Conservation (phyloP, 208 protist genomes). For the Acanthamoeba lenticulata region DNA sequence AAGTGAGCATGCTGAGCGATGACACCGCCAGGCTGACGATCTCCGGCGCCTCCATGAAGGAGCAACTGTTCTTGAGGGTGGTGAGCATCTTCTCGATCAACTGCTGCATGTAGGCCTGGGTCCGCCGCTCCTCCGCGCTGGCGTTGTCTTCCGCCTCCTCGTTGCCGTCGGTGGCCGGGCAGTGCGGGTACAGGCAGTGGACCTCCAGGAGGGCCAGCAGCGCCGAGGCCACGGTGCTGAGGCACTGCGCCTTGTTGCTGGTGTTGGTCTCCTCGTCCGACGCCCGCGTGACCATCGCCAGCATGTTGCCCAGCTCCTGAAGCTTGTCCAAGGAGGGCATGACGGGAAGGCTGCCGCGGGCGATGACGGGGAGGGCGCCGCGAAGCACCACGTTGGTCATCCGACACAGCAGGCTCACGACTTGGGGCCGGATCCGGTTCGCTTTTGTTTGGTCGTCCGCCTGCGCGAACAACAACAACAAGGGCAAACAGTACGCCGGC, state of each 20-base stretch:
- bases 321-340: neutral
- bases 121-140: neutral
- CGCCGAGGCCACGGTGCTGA: neutral
- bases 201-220: neutral
- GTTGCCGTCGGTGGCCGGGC: neutral
- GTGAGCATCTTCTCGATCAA: conserved; percentile 3
- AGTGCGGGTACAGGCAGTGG: neutral
- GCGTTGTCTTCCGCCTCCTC: neutral
- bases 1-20: conserved; percentile 24
- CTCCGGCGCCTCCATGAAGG: neutral
- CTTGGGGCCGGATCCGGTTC: neutral
- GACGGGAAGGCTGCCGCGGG: neutral
- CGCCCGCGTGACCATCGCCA: neutral
- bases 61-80: neutral
- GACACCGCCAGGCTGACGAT: neutral
- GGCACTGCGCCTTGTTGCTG: neutral
- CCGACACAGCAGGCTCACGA: neutral
- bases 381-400: neutral
- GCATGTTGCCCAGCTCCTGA: neutral
- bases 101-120: neutral
- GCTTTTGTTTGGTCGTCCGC: neutral
- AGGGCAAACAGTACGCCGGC: too few species aligned
- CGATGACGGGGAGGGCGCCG: neutral
- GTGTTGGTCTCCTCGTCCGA: neutral
- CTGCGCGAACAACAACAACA: neutral